Evolutionary conservation across 2,329 filamentous ascomycete genomes (phyloP).

Genomic region (Penicillium sp.): DNA sequence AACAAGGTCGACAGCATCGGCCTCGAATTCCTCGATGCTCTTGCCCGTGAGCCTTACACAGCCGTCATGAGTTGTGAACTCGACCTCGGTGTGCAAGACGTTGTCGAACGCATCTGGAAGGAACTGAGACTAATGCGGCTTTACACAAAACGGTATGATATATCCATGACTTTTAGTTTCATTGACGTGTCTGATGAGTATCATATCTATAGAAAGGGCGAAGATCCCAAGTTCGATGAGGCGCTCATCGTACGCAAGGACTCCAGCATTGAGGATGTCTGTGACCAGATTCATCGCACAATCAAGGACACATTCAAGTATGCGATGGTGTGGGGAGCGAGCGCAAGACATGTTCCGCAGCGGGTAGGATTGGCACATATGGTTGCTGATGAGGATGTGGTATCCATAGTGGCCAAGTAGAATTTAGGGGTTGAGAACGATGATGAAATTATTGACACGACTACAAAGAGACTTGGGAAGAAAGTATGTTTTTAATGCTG

Average conservation of each 20-base stretch:
- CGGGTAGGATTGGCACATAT: constrained; percentile 81
- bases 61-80: constrained; percentile 98
- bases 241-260: constrained; percentile 88
- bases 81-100: constrained; percentile 87
- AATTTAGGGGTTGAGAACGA: background rate
- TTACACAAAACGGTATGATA: constrained; percentile 74
- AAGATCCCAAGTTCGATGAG: constrained; percentile 84
- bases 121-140: constrained; percentile 86
- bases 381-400: constrained; percentile 70
- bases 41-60: constrained; percentile 90
- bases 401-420: constrained; percentile 60
- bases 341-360: constrained; percentile 91
- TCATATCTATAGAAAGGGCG: constrained; percentile 65
- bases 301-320: constrained; percentile 99
- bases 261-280: constrained; percentile 93
- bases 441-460: constrained; percentile 10
- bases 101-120: constrained; percentile 92
- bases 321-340: constrained; percentile 95
- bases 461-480: constrained; percentile 4
- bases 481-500: constrained; percentile 13
- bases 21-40: constrained; percentile 85
- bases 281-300: constrained; percentile 88
- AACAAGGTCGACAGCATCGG: constrained; percentile 98
- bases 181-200: constrained; percentile 7
- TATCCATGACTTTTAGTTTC: background rate